Conservation (phyloP, 495 filamentous ascomycete genomes). For the Penicillium egyptiacum region DNA sequence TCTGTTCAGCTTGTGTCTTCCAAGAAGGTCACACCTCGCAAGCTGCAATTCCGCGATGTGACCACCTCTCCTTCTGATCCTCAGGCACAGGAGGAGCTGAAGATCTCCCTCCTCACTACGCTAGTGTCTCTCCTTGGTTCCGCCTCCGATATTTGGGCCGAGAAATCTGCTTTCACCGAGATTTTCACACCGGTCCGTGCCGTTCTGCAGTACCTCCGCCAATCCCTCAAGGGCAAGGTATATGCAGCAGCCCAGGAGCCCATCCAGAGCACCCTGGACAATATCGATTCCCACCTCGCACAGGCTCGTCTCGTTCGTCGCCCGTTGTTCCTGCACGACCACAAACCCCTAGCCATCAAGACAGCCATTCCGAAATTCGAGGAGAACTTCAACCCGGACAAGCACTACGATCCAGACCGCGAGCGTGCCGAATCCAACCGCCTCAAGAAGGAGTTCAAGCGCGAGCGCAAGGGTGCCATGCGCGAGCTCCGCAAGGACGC, state of each 20-base stretch:
- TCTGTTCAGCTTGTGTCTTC: constrained; percentile 50
- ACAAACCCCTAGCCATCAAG: constrained; percentile 84
- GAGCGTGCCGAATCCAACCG: constrained; percentile 80
- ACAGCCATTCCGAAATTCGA: constrained; percentile 93
- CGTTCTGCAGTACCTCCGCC: constrained; percentile 57
- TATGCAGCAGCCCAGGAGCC: constrained; percentile 39
- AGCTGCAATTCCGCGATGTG: constrained; percentile 58
- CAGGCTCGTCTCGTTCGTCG: constrained; percentile 63
- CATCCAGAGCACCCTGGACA: constrained; percentile 38
- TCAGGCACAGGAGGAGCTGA: constrained; percentile 46
- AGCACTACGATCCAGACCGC: constrained; percentile 91
- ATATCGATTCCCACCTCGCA: constrained; percentile 49
- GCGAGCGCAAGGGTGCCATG: constrained; percentile 92
- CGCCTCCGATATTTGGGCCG: constrained; percentile 62
- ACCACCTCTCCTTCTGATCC: constrained; percentile 20
- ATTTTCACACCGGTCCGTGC: constrained; percentile 61
- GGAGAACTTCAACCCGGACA: constrained; percentile 87
- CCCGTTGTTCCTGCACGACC: constrained; percentile 84
- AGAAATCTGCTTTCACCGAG: constrained; percentile 69
- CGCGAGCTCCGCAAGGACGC: constrained; percentile 93
- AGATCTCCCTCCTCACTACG: constrained; percentile 59
- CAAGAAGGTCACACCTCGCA: constrained; percentile 28
- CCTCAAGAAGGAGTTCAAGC: constrained; percentile 85
- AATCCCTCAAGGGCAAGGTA: constrained; percentile 51
- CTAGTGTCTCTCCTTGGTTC: constrained; percentile 56